Evolutionary conservation across 805 yeast genomes (phyloP).

Genomic region (Pichia nanzhaoensis): DNA sequence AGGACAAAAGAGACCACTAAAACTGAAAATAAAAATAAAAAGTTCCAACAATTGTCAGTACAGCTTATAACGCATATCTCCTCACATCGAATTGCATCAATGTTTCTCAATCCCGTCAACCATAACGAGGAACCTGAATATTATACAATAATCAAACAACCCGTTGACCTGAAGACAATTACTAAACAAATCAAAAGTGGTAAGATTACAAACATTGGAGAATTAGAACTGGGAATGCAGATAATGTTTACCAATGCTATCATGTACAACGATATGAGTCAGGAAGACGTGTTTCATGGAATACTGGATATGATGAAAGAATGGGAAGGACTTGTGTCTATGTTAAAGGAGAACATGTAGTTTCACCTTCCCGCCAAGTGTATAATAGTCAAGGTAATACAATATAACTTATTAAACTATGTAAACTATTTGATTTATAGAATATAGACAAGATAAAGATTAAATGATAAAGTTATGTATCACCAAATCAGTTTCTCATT

Average conservation of each 20-base stretch:
- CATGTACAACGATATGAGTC: constrained; percentile 63
- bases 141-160: constrained; percentile 50
- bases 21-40: constrained; percentile 38
- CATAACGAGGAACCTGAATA: constrained; percentile 65
- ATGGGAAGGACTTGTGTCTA: constrained; percentile 45
- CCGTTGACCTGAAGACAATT: constrained; percentile 64
- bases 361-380: neutral
- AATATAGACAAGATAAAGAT: neutral
- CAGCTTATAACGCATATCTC: constrained; percentile 59
- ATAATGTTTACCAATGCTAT: constrained; percentile 79
- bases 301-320: constrained; percentile 68
- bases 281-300: constrained; percentile 54
- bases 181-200: constrained; percentile 52
- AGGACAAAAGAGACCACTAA: neutral
- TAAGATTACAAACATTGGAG: constrained; percentile 39
- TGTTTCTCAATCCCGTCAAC: constrained; percentile 65
- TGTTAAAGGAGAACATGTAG: constrained; percentile 44
- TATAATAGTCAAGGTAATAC: neutral
- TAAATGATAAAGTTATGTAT: neutral
- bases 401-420: neutral
- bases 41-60: constrained; percentile 54
- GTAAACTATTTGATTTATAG: neutral
- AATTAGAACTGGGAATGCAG: constrained; percentile 61
- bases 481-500: constrained; percentile 26
- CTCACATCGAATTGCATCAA: constrained; percentile 66